phyloP scores from a whole-genome alignment of 108 stramenopile genomes.

The Cyclotella cryptica region DNA sequence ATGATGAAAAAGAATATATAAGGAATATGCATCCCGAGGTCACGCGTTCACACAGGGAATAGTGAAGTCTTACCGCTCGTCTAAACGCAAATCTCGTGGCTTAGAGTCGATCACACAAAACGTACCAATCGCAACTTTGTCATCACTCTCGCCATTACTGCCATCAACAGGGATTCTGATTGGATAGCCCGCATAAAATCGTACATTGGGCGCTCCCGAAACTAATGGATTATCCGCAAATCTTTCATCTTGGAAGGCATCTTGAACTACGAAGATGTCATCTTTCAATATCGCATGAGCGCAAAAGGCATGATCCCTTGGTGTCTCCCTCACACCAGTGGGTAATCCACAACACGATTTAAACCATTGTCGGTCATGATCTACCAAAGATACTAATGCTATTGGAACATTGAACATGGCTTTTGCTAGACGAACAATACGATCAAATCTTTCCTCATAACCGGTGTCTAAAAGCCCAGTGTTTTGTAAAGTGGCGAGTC shows the following conservation, averaged over 20 bases:
- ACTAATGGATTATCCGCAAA: constrained; percentile 81
- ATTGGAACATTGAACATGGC: constrained; percentile 56
- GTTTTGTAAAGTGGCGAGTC: constrained; percentile 25
- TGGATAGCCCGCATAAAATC: constrained; percentile 82
- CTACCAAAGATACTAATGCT: constrained; percentile 55
- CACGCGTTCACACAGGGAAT: no score
- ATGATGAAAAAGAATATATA: neutral
- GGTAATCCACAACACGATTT: constrained; percentile 54
- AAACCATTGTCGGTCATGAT: constrained; percentile 62
- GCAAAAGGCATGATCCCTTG: constrained; percentile 76
- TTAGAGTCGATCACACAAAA: constrained; percentile 55
- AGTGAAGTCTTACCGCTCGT: constrained; percentile 13
- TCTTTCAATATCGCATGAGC: constrained; percentile 61
- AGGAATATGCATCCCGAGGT: neutral
- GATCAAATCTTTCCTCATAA: constrained; percentile 52
- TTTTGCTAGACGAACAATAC: constrained; percentile 48
- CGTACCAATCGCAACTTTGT: constrained; percentile 40
- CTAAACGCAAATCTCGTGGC: constrained; percentile 28
- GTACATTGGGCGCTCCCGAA: constrained; percentile 60
- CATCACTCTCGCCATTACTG: neutral
- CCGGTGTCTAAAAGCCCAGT: constrained; percentile 35
- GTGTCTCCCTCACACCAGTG: constrained; percentile 52
- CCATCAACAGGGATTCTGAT: constrained; percentile 10
- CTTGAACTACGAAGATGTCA: constrained; percentile 60
- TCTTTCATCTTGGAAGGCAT: constrained; percentile 71